Base-by-base conservation (phyloP, 1,284 basidiomycete species). In the Volvariella volvacea region DNA sequence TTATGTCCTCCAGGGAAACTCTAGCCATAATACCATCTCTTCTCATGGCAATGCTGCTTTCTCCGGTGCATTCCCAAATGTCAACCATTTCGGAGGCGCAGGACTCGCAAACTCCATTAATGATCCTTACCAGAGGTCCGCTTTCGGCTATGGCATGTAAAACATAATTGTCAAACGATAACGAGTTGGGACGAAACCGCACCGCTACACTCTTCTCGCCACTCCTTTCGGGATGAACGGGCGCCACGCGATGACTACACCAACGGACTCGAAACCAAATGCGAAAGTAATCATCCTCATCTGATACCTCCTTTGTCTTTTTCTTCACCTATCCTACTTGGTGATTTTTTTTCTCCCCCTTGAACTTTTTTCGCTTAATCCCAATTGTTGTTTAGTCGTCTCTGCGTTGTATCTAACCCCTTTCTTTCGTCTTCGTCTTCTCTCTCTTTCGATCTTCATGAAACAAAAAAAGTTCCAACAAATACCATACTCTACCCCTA, bases 141-240 rank as follows among this genome's bases (percentile, higher is more conserved):
- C 71, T 52, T 89, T 84, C 57, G 83, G 78, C 48, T 89, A 89
- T 54, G 80, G 82, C 58, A 87, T 88, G 83, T 88, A 73, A 80
- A 55, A 43, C 15, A 31, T 38, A n/a, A 30, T 38, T 22, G n/a
- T 36, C 34, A 36, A 4, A 36, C n/a, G 4, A 7, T n/a, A 6
- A 15, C 19, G 8, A 28, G n/a, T 33, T 16, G n/a, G 22, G 12
- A 28, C 25, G 25, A 28, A 6, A 28, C 12, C 25, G 25, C 12
- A 28, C 25, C 38, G 46, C 31, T 43, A n/a, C n/a, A n/a, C 20
- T 47, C 34, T 20, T 31, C 42, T 39, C 37, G 38, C 30, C 47
- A 41, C 43, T 42, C 42, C 47, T 51, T 50, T 43, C 34, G 37
- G 46, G 40, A 42, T 16, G 8, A 36, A 6, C 9, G n/a, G 9